Percentiles rank a stretch among this genome's conserved stretches.
Conservation (phyloP, 495 filamentous ascomycete species). For the Cladorrhinum samala region DNA sequence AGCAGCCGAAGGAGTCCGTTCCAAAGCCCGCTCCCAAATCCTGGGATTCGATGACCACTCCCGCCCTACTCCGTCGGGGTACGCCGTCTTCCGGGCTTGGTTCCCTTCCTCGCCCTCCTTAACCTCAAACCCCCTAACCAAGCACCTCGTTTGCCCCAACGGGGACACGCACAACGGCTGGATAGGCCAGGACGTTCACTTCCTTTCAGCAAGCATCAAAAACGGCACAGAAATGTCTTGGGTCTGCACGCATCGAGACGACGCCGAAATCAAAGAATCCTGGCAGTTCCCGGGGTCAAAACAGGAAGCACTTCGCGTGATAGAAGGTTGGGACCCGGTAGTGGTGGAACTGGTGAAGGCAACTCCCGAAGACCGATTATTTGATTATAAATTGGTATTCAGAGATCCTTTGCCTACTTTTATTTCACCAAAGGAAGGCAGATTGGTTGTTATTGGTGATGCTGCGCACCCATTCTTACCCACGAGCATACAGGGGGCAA, state of each 20-base stretch:
- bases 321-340: constrained; percentile 61
- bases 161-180: constrained; percentile 58
- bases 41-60: constrained; percentile 57
- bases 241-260: constrained; percentile 59
- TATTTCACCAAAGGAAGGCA: constrained; percentile 49
- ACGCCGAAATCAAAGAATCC: constrained; percentile 47
- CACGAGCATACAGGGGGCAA: constrained; percentile 63
- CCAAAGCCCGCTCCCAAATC: constrained; percentile 52
- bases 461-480: constrained; percentile 70
- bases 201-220: constrained; percentile 56
- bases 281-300: constrained; percentile 59
- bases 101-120: constrained; percentile 50
- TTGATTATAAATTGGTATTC: constrained; percentile 69
- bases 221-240: constrained; percentile 59
- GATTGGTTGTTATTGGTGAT: constrained; percentile 62
- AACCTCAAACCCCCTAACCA: constrained; percentile 54
- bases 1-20: constrained; percentile 60
- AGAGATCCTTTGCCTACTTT: constrained; percentile 63
- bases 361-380: constrained; percentile 50
- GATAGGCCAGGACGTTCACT: constrained; percentile 58
- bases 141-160: constrained; percentile 49
- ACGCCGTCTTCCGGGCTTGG: constrained; percentile 57
- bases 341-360: constrained; percentile 51
- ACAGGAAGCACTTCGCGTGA: constrained; percentile 49
- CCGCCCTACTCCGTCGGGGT: constrained; percentile 44